These are phyloP conservation scores for Aleurites moluccanus DNA, from an alignment of 441 rosid genomes.

Conservation along the genomic window DNA sequence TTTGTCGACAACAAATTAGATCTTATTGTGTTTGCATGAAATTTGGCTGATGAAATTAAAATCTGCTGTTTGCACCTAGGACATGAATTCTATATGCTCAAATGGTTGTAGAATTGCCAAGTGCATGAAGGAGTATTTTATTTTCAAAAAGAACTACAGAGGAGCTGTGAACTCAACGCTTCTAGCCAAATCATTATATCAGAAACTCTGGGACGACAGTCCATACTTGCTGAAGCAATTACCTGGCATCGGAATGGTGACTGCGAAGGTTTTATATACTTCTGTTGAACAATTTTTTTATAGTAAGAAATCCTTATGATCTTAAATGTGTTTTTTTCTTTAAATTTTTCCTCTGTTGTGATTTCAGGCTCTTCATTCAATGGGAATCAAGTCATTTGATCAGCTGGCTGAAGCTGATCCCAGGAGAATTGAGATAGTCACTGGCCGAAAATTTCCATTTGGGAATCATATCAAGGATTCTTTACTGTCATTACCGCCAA, in stretches of 20 bases:
- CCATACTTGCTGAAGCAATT: conserved; percentile 90
- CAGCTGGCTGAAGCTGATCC: conserved; percentile 92
- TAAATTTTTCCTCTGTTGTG: neutral
- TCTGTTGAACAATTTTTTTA: neutral
- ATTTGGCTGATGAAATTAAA: conserved; percentile 25
- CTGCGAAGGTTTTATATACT: conserved; percentile 75
- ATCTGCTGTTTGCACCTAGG: conserved; percentile 50
- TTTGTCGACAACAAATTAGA: conserved; percentile 1
- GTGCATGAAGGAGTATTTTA: conserved; percentile 95
- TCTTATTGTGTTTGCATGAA: conserved; percentile 23
- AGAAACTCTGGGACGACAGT: conserved; percentile 97
- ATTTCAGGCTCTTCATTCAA: conserved; percentile 79
- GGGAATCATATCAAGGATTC: conserved; percentile 98
- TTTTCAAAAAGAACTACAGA: conserved; percentile 73
- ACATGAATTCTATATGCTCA: conserved; percentile 75
- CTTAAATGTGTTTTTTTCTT: neutral
- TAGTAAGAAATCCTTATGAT: neutral
- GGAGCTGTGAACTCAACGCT: conserved; percentile 75
- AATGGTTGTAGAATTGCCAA: conserved; percentile 84
- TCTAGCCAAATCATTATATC: conserved; percentile 86
- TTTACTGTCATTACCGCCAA: conserved; percentile 79
- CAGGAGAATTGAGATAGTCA: conserved; percentile 89
- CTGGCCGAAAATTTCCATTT: conserved; percentile 91
- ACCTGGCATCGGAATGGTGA: conserved; percentile 98
- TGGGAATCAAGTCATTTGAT: conserved; percentile 89